These are phyloP conservation scores for Odonthalia washingtoniensis DNA, from an alignment of 31 red algal genomes.

Conservation along the genomic window DNA sequence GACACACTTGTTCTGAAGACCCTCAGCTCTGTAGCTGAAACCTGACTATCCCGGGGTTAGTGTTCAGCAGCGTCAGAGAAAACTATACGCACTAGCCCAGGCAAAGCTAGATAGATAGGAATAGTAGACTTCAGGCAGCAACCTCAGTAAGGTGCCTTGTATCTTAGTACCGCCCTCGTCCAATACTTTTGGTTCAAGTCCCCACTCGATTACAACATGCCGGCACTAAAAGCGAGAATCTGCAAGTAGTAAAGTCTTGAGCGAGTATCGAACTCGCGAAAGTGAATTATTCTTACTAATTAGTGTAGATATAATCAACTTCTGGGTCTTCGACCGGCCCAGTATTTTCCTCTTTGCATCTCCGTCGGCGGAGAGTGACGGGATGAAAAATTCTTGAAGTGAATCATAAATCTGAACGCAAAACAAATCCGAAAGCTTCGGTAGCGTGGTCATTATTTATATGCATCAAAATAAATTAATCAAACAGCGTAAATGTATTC, in stretches of 20 bases:
- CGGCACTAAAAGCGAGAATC: neutral
- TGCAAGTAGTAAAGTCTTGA: neutral
- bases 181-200: neutral
- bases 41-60: neutral
- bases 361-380: constrained; percentile 7
- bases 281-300: neutral
- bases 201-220: neutral
- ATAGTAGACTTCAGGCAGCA: too few species aligned
- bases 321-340: constrained; percentile 4
- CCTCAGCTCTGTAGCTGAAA: too few species aligned
- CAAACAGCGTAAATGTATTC: too few species aligned
- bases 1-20: neutral
- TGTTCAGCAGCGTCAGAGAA: neutral
- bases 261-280: neutral
- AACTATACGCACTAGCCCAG: neutral
- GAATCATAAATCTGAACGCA: too few species aligned
- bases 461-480: too few species aligned
- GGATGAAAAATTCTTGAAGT: too few species aligned
- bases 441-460: too few species aligned
- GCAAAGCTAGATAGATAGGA: neutral
- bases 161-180: neutral
- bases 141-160: neutral
- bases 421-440: too few species aligned
- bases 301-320: neutral
- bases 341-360: neutral